A percentile compares a stretch with the other conserved stretches of the same genome.
Evolutionary conservation across 2,329 filamentous ascomycete genomes (phyloP).

Genomic region (Hypoxylon sp.): DNA sequence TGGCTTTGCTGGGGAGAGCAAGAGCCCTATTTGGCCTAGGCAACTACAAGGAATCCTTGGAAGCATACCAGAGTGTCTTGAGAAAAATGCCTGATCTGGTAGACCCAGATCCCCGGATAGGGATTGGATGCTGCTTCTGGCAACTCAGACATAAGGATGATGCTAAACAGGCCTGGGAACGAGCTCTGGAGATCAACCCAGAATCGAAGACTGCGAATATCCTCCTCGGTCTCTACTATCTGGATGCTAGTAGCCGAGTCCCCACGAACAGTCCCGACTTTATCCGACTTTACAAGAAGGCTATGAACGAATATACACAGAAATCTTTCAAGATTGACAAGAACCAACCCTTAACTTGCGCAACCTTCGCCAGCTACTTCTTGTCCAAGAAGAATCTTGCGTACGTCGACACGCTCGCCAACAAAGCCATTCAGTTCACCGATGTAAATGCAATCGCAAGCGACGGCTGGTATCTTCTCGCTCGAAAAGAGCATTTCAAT

Average conservation of each 20-base stretch:
- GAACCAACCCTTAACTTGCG: slow-evolving; percentile 88
- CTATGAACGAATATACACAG: slow-evolving; percentile 94
- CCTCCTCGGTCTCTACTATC: slow-evolving; percentile 89
- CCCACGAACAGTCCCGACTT: slow-evolving; percentile 89
- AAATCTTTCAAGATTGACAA: slow-evolving; percentile 95
- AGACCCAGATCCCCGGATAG: slow-evolving; percentile 95
- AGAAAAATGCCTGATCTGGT: slow-evolving; percentile 87
- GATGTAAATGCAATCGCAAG: slow-evolving; percentile 97
- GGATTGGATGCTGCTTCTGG: slow-evolving; percentile 98
- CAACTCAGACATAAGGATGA: slow-evolving; percentile 95
- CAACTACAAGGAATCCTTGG: slow-evolving; percentile 86
- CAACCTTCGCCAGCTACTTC: slow-evolving; percentile 92
- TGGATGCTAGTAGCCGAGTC: slow-evolving; percentile 87
- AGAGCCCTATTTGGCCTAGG: slow-evolving; percentile 88
- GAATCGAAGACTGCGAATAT: slow-evolving; percentile 93
- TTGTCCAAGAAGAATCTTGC: slow-evolving; percentile 83
- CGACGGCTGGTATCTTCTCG: slow-evolving; percentile 97
- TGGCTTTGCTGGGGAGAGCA: slow-evolving; percentile 92
- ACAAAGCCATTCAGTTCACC: slow-evolving; percentile 94
- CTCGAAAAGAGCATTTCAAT: slow-evolving; percentile 89
- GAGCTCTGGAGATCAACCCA: slow-evolving; percentile 83
- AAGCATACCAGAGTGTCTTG: slow-evolving; percentile 88
- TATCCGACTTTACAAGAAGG: slow-evolving; percentile 86
- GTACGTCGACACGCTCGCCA: slow-evolving; percentile 87
- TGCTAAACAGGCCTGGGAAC: slow-evolving; percentile 90